Base-by-base conservation (phyloP, 2,329 filamentous ascomycete genomes). In the Colletotrichum paranaense region DNA sequence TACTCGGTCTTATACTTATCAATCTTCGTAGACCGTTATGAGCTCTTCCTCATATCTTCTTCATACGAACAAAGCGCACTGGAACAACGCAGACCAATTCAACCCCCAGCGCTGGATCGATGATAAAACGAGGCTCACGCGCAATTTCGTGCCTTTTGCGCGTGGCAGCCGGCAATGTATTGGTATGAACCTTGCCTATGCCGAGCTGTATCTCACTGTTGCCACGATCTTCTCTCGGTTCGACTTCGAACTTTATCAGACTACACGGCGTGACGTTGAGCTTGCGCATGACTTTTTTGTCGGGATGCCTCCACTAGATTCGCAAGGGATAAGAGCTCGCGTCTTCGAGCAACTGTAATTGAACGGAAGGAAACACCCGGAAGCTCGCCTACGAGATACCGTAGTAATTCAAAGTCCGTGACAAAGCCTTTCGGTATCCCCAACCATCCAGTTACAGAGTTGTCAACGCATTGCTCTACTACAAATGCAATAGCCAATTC, bases 101-200 rank as follows among this genome's bases (percentile, higher is more conserved):
- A 62, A 72, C 7, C 79, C 79, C 32, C 76, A 78, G 19, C 75
- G 79, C 16, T 81, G 79, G 79, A 72, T 77, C 22, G 71, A 77
- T 46, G 76, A 76, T 11, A 70, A 67, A 16, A 38, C 74, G n/a
- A 19, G 62, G 11, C 62, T 77, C 0, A 74, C 73, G 8, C 75
- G 57, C 22, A 75, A 66, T 52, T 63, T 77, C 16, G 72, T 67
- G 9, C 68, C 56, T 24, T 77, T 78, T 58, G 74, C 62, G 14
- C 72, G 75, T 67, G 76, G 76, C 9, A 76, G 75, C 70, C 74
- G 76, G 53, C 62, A 67, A 5, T 77, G 76, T 64, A 72, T 77
- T 49, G 76, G 76, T 35, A 73, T 77, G 8, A 74, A 76, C 60
- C 68, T 72, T 8, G 64, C 74, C 4, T 75, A 69, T 38, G 72